A percentile compares a stretch with the other conserved stretches of the same genome.
Conservation (phyloP, 2,329 filamentous ascomycete genomes). For the Ascosphaera apis region DNA sequence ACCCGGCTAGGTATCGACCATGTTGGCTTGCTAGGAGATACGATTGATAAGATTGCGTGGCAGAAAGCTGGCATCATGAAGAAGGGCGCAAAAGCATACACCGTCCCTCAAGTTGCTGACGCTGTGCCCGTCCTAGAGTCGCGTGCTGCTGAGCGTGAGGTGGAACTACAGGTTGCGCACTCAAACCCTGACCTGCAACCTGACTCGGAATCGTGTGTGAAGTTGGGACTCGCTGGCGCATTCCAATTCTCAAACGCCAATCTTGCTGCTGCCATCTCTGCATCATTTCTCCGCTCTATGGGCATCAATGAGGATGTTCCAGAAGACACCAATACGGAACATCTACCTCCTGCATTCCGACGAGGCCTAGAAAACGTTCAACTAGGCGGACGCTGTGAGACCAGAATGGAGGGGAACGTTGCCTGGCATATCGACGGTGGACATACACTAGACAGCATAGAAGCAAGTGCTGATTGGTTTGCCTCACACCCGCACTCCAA, state of each 20-base stretch:
- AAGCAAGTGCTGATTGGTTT: conserved; percentile 58
- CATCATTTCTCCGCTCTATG: conserved; percentile 16
- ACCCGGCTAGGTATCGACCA: conserved; percentile 74
- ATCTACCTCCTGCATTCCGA: conserved; percentile 37
- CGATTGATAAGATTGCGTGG: conserved; percentile 68
- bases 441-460: conserved; percentile 66
- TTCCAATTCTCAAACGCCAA: conserved; percentile 42
- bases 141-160: conserved; percentile 28
- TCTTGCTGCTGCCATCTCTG: conserved; percentile 29
- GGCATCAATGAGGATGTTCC: conserved; percentile 16
- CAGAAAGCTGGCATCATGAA: conserved; percentile 84
- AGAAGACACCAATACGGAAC: conserved; percentile 15
- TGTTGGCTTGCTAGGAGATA: conserved; percentile 53
- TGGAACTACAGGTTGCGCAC: conserved; percentile 25
- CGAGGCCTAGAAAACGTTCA: conserved; percentile 42
- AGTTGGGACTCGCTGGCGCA: conserved; percentile 35
- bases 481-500: conserved; percentile 24
- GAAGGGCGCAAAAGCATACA: conserved; percentile 36
- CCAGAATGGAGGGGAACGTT: conserved; percentile 31
- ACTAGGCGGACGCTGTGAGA: conserved; percentile 59
- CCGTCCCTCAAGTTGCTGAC: conserved; percentile 31
- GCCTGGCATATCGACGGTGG: conserved; percentile 72
- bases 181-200: conserved; percentile 24
- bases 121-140: conserved; percentile 34
- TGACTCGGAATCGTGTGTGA: conserved; percentile 19